Evolutionary conservation across 2,329 filamentous ascomycete genomes (phyloP), one percentile per base, ranked within the genome.

Genomic region (Calonectria hongkongensis): DNA sequence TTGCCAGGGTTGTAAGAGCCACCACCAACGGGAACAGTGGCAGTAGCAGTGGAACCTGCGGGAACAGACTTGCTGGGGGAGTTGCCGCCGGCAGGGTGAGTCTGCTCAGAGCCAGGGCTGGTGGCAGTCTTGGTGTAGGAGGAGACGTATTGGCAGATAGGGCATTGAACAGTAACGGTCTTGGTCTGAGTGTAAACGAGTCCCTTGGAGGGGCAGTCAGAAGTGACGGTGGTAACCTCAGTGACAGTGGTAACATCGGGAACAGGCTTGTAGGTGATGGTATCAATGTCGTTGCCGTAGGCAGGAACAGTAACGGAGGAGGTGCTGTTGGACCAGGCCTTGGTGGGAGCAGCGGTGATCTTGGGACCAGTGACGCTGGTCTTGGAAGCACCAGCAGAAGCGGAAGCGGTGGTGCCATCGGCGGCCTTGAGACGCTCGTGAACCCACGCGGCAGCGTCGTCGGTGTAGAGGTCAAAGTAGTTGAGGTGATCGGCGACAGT

Each of bases 381-480:
- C 58, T 63, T 63, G 33, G 51, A 33, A 18, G 47, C 36, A 18
- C 33, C 48, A 8, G 39, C 18, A 13, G 65, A 45, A 8, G 39
- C 48, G 18, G 65, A 30, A 16, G 18, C 36, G 27, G 48, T 33
- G 16, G 28, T 28, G 36, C 65, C 41, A 27, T 67, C 48, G 39
- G 43, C 33, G 7, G 51, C 50, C 36, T 47, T 56, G 50, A 67
- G 39, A 36, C 48, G 65, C 60, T 50, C n/a, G 25, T 54, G 48
- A 12, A 72, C 72, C 72, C 72, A 74, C 12, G 25, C 48, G 13
- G 66, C 73, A 12, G 70, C 70, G n/a, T 58, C 54, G 7, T 64
- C 67, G 10, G 66, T 62, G 66, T 70, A 73, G 12, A 72, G 21
- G 28, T 78, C 70, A 51, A 75, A 75, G 71, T 74, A 78, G 60